These are phyloP conservation scores for Didymella exigua DNA, from an alignment of 2,329 filamentous ascomycete species.

Conservation along the genomic window DNA sequence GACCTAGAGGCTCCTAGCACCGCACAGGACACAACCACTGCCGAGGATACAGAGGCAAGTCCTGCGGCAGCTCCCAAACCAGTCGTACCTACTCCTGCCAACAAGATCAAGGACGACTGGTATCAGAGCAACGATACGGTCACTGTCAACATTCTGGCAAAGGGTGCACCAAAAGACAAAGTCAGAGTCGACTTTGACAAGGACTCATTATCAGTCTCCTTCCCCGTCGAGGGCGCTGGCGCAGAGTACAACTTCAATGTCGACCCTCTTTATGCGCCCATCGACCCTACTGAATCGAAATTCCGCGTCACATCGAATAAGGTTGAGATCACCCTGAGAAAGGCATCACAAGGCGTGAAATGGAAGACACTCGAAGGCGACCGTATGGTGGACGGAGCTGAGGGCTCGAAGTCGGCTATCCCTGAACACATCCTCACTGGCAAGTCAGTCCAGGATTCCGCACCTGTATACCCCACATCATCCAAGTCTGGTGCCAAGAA, in stretches of 20 bases:
- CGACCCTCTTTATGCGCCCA: constrained; percentile 68
- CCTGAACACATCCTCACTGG: constrained; percentile 26
- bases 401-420: constrained; percentile 16
- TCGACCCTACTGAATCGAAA: constrained; percentile 66
- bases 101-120: constrained; percentile 72
- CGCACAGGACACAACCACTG: constrained; percentile 9
- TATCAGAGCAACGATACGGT: constrained; percentile 68
- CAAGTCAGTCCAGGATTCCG: constrained; percentile 33
- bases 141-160: constrained; percentile 69
- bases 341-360: constrained; percentile 67
- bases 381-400: constrained; percentile 20
- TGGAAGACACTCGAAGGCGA: constrained; percentile 66
- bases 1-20: constrained; percentile 53
- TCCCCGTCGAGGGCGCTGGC: constrained; percentile 59
- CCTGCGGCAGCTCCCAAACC: constrained; percentile 29
- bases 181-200: constrained; percentile 59
- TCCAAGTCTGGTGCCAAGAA: constrained; percentile 83
- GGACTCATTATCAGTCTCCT: constrained; percentile 60
- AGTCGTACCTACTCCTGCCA: constrained; percentile 51
- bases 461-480: constrained; percentile 81
- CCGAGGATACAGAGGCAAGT: constrained; percentile 1
- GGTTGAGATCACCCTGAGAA: constrained; percentile 76
- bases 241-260: constrained; percentile 67
- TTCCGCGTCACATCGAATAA: constrained; percentile 75
- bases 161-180: constrained; percentile 65